phyloP scores from a whole-genome alignment of 31 red algal species.

The Bonnemaisonia californica region DNA sequence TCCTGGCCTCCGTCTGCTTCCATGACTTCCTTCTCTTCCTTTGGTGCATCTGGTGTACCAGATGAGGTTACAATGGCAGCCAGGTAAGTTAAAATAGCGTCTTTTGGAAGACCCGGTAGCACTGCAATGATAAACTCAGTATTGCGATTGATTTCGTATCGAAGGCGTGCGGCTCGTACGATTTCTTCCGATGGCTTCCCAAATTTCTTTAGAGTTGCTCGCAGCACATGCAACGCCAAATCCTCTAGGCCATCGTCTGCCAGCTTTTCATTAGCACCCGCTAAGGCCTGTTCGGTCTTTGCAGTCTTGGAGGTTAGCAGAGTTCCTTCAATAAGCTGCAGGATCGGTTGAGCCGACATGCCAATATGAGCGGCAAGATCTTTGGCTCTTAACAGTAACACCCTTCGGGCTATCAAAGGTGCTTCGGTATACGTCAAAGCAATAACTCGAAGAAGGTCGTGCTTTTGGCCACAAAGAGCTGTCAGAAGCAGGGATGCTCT shows the following conservation, averaged over 20 bases:
- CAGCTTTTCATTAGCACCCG: neutral
- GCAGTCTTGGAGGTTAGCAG: neutral
- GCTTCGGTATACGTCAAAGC: conserved; percentile 18
- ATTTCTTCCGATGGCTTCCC: conserved; percentile 31
- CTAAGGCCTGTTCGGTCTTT: neutral
- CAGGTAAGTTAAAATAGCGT: conserved; percentile 36
- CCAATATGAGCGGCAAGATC: conserved; percentile 60
- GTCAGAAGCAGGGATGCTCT: conserved; percentile 39
- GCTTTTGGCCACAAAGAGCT: conserved; percentile 59
- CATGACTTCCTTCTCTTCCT: neutral
- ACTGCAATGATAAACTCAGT: conserved; percentile 60
- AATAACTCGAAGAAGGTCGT: conserved; percentile 26
- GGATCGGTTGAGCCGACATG: conserved; percentile 23
- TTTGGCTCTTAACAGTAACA: conserved; percentile 34
- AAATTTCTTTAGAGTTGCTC: conserved; percentile 37
- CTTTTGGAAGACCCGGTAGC: conserved; percentile 48
- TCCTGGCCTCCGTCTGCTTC: neutral
- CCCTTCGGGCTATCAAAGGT: neutral
- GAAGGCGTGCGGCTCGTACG: conserved; percentile 47
- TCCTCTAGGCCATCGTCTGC: conserved; percentile 28
- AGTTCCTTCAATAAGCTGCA: conserved; percentile 44
- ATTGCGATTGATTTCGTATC: conserved; percentile 42
- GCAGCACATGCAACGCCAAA: conserved; percentile 44
- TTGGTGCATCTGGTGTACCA: neutral
- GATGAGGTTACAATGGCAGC: conserved; percentile 33